Percentiles rank a stretch among this genome's conserved stretches.
Conservation (phyloP, 2,329 filamentous ascomycete genomes). For the Coniochaeta prunicola region DNA sequence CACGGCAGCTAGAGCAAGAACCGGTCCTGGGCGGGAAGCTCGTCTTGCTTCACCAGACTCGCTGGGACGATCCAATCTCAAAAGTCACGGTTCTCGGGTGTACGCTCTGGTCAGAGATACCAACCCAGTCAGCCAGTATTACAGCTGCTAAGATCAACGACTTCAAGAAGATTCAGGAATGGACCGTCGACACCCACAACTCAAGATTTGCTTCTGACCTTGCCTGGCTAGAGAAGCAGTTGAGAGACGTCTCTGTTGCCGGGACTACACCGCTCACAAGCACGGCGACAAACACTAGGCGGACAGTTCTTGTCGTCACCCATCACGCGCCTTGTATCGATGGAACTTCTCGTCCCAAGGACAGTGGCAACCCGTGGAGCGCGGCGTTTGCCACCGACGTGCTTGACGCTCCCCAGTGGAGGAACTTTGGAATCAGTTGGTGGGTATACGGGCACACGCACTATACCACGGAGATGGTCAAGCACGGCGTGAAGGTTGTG, state of each 20-base stretch:
- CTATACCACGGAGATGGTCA: conserved; percentile 28
- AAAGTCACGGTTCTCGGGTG: conserved; percentile 47
- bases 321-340: conserved; percentile 49
- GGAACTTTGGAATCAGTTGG: conserved; percentile 17
- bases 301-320: conserved; percentile 41
- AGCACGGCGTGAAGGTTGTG: conserved; percentile 28
- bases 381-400: conserved; percentile 48
- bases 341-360: conserved; percentile 39
- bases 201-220: conserved; percentile 36
- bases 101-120: conserved; percentile 48
- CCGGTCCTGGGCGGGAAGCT: conserved; percentile 27
- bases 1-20: conserved; percentile 29
- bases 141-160: conserved; percentile 42
- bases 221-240: conserved; percentile 38
- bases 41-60: conserved; percentile 33
- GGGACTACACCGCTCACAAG: conserved; percentile 1
- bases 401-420: conserved; percentile 13
- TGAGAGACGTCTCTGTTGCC: conserved; percentile 14
- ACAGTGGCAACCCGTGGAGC: conserved; percentile 36
- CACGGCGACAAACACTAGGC: neutral
- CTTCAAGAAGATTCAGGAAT: conserved; percentile 44
- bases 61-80: conserved; percentile 31
- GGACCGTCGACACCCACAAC: conserved; percentile 44
- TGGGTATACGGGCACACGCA: conserved; percentile 46
- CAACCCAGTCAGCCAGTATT: conserved; percentile 24